Conservation (phyloP, 176 grass and related monocot species). For the Cymbopogon citratus region DNA sequence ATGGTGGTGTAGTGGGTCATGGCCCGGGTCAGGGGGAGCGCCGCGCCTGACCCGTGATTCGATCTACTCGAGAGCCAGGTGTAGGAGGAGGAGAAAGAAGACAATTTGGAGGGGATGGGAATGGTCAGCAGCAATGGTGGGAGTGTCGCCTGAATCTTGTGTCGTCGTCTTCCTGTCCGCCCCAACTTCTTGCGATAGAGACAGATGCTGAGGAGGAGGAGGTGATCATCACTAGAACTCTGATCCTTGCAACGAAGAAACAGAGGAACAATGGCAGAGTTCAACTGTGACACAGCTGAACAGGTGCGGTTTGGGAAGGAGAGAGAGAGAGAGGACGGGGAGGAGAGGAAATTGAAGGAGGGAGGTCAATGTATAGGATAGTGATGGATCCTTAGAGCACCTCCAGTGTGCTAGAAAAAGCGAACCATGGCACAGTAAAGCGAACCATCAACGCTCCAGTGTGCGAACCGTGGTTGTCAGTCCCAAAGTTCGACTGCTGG, state of each 20-base stretch:
- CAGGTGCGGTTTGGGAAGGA: neutral
- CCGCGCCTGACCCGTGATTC: neutral
- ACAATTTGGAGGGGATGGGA: neutral
- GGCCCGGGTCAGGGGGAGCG: neutral
- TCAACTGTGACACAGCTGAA: conserved; percentile 15
- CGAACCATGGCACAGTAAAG: too few species aligned
- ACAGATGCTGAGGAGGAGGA: neutral
- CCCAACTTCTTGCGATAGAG: conserved; percentile 2
- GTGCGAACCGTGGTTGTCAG: too few species aligned
- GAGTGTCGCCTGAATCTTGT: conserved; percentile 21
- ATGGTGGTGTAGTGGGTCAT: conserved; percentile 35
- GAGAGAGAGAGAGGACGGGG: neutral
- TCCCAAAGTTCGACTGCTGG: too few species aligned
- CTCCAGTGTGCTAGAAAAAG: too few species aligned
- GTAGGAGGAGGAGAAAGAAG: neutral
- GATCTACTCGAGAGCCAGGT: conserved; percentile 15
- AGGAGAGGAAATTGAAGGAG: neutral
- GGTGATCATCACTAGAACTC: conserved; percentile 15
- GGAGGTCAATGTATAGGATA: conserved; percentile 9
- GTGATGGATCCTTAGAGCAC: conserved; percentile 44
- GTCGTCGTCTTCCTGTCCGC: neutral
- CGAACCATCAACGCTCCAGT: too few species aligned
- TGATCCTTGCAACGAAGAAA: conserved; percentile 22
- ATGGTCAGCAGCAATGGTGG: conserved; percentile 18
- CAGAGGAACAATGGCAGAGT: conserved; percentile 12